phyloP scores from a whole-genome alignment of 2,329 filamentous ascomycete genomes.

The Neonectria sp. region DNA sequence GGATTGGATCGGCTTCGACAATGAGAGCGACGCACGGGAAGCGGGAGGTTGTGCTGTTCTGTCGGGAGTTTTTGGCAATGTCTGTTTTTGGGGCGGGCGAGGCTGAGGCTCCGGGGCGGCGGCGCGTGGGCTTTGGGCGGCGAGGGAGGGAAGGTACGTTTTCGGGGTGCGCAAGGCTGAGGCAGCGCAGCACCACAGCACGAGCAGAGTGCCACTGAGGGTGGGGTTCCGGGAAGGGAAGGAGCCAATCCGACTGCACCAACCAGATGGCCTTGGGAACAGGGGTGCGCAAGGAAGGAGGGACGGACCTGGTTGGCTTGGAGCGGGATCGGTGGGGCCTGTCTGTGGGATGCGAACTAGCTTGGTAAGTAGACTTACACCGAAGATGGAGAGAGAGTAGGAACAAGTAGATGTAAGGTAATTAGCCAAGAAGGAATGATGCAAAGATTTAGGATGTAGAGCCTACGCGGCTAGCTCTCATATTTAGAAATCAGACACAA shows the following conservation, averaged over 20 bases:
- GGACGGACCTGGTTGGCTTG: not conserved
- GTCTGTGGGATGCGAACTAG: not conserved
- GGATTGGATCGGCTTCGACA: not conserved
- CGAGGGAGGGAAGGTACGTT: slow-evolving; percentile 33
- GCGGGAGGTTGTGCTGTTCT: slow-evolving; percentile 1
- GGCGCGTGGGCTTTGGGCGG: slow-evolving; percentile 5
- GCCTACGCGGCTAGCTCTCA: too few relatives aligned
- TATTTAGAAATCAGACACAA: too few relatives aligned
- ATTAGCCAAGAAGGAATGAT: not conserved
- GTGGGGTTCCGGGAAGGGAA: not conserved
- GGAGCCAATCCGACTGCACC: slow-evolving; percentile 6
- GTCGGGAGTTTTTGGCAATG: not conserved
- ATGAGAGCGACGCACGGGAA: slow-evolving; percentile 8
- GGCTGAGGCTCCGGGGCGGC: slow-evolving; percentile 42
- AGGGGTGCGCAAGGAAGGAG: not conserved
- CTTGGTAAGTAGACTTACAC: not conserved
- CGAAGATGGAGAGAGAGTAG: not conserved
- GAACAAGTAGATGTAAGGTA: not conserved
- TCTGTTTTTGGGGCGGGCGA: slow-evolving; percentile 34
- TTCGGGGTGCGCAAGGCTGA: slow-evolving; percentile 43
- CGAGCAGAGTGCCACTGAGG: slow-evolving; percentile 3
- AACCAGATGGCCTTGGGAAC: not conserved
- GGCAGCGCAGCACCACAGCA: not conserved
- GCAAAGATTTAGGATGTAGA: too few relatives aligned
- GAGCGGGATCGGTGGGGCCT: not conserved